phyloP scores from a whole-genome alignment of 352 stramenopile species.

The Albugo candida region DNA sequence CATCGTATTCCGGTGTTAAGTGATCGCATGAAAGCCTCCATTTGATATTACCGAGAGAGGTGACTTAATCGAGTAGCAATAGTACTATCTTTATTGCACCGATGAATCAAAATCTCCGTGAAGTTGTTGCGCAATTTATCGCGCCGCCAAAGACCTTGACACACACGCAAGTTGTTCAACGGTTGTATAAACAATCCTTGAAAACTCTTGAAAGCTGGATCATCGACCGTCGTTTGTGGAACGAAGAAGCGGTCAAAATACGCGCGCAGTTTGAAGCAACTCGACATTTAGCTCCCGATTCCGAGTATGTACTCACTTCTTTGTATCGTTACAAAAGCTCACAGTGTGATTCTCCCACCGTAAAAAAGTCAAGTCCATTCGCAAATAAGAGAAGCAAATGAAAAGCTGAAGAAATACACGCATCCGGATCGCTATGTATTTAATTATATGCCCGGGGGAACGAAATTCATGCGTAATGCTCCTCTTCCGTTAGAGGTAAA shows the following conservation, averaged over 20 bases:
- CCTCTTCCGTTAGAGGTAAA: conserved; percentile 85
- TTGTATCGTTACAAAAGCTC: too few relatives aligned
- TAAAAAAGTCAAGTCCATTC: conserved; percentile 38
- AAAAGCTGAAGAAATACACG: conserved; percentile 85
- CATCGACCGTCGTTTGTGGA: conserved; percentile 91
- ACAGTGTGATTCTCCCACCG: background rate
- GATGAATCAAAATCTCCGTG: conserved; percentile 68
- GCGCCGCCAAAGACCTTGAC: conserved; percentile 38
- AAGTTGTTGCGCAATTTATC: conserved; percentile 54
- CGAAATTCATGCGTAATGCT: conserved; percentile 97
- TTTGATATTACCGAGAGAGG: too few relatives aligned
- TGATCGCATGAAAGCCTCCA: too few relatives aligned
- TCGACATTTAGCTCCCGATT: conserved; percentile 27
- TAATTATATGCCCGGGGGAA: conserved; percentile 95
- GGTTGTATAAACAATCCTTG: conserved; percentile 90
- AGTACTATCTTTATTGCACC: too few relatives aligned
- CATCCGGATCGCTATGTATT: conserved; percentile 95
- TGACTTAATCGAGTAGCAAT: too few relatives aligned
- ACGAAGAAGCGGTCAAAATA: conserved; percentile 86
- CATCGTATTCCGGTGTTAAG: too few relatives aligned
- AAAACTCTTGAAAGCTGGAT: conserved; percentile 87
- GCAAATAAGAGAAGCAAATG: conserved; percentile 81
- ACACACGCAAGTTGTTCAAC: conserved; percentile 78
- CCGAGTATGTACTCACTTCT: conserved; percentile 16
- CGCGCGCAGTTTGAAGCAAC: conserved; percentile 84